These are phyloP conservation scores for Trichoderma lentiforme DNA, from an alignment of 2,329 filamentous ascomycete genomes.

Conservation along the genomic window DNA sequence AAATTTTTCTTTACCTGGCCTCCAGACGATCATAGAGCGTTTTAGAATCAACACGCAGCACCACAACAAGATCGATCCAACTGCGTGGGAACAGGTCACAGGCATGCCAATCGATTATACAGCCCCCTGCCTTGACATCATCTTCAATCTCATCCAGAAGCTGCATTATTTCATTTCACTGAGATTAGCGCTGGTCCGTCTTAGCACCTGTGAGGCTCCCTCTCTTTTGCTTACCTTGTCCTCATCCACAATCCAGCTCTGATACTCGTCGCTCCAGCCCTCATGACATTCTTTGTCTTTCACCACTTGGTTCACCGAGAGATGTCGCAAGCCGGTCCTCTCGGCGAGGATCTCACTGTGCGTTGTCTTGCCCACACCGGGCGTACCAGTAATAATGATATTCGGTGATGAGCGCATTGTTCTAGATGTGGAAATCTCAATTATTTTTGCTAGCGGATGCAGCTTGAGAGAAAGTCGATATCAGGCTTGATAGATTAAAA, in stretches of 20 bases:
- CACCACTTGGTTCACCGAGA: slow-evolving; percentile 87
- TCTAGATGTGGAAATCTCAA: not conserved
- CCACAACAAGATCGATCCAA: slow-evolving; percentile 94
- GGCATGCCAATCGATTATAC: slow-evolving; percentile 95
- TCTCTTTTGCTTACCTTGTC: slow-evolving; percentile 66
- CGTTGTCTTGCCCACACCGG: slow-evolving; percentile 92
- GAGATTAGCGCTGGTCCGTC: not conserved
- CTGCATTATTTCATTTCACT: slow-evolving; percentile 37
- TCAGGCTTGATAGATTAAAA: not conserved
- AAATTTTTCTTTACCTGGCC: slow-evolving; percentile 52
- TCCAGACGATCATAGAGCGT: slow-evolving; percentile 81
- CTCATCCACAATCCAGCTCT: slow-evolving; percentile 92
- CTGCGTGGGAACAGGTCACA: slow-evolving; percentile 91
- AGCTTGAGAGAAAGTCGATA: not conserved
- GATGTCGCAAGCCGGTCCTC: slow-evolving; percentile 72
- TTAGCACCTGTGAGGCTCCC: not conserved
- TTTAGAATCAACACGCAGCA: slow-evolving; percentile 76
- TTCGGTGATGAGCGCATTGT: slow-evolving; percentile 64
- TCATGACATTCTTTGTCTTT: slow-evolving; percentile 87
- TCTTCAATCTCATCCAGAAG: slow-evolving; percentile 86
- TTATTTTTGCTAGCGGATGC: not conserved
- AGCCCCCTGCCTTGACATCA: slow-evolving; percentile 73
- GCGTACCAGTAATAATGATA: slow-evolving; percentile 92
- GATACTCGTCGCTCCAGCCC: slow-evolving; percentile 78
- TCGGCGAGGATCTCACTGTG: slow-evolving; percentile 80